Base-by-base conservation (phyloP, 768 basidiomycete genomes). In the Termitomyces bulborhizus region DNA sequence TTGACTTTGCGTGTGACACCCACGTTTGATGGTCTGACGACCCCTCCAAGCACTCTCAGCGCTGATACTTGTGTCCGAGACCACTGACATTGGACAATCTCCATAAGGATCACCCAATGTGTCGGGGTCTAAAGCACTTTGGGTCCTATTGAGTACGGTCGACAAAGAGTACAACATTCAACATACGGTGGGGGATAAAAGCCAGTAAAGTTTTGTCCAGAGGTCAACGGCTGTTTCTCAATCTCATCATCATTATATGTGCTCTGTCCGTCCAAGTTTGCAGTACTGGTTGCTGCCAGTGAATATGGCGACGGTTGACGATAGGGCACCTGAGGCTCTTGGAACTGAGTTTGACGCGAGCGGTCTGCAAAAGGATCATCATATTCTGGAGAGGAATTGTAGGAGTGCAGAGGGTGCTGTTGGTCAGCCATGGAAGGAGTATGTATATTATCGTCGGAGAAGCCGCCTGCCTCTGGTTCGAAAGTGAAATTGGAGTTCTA, bases 1-100 rank as follows among this genome's bases (percentile, higher is more conserved):
- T n/a, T n/a, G 75, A 98, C 89, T 67, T 88, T 91, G 64, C 91
- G 88, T n/a, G 93, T 95, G 24, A 93, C 90, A 56, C 92, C 77
- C n/a, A 51, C 93, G 89, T 67, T 91, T 91, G 71, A 94, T 90
- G 32, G 90, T 93, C 70, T 96, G 93, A 53, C 93, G 86, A 56
- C 89, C 84, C 58, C 80, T 73, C 81, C 81, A 82, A 2, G 82
- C 84, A 48, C 73, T 81, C 56, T 86, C 84, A 47, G 73, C 73
- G 34, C 82, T 83, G 58, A 74, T 80, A 18, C 78, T 80, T 40
- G 81, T 78, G 18, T 76, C 73, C 0, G 83, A 84, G 44, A 78
- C 71, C 15, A 74, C 69, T 18, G 84, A 85, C 40, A 53, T 62
- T 16, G 76, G 87, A 64, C 75, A 83, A 57, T 65, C 68, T 43